Evolutionary conservation across 2,329 filamentous ascomycete genomes (phyloP), one percentile per base, ranked within the genome.

Genomic region (Aschersonia sp.): DNA sequence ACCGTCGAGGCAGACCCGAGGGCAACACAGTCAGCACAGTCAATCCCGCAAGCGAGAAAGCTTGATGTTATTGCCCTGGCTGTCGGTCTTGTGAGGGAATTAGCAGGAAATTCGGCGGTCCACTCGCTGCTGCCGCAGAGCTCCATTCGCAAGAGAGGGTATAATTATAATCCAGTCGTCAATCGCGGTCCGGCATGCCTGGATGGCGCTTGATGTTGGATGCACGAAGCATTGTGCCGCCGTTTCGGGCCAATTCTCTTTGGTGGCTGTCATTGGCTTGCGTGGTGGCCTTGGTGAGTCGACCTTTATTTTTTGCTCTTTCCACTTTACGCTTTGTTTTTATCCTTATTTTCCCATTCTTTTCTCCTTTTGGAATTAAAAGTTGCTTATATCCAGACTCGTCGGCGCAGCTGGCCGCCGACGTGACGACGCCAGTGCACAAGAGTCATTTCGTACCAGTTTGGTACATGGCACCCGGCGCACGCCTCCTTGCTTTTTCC

Each of bases 191-290:
- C 35, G 35, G 35, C 22, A 9, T 44, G 46, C 44, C 43, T 42
- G 22, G 22, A 48, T n/a, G 32, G 39, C 8, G 12, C 35, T 37
- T 12, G 14, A 45, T 40, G 14, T 7, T 12, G 39, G 30, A 47
- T 12, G 42, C n/a, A 30, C 6, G 29, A 33, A 40, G 41, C 46
- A 31, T 43, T 42, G 45, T 31, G 30, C 14, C 46, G 46, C 22
- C 47, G 39, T 43, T n/a, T 42, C 42, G 47, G 32, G 30, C 30
- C 30, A 40, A 30, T 41, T 43, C 37, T 40, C n/a, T 10, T 32
- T 45, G 45, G 45, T 49, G 45, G 40, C 45, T 49, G 39, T 29
- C 40, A 37, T 41, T 30, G 44, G 45, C 37, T 31, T 42, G 32
- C 11, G 42, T 45, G 39, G 8, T 37, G 31, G 42, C 37, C 33